Conservation (phyloP, 768 basidiomycete species). For the Podaxis pistillaris region DNA sequence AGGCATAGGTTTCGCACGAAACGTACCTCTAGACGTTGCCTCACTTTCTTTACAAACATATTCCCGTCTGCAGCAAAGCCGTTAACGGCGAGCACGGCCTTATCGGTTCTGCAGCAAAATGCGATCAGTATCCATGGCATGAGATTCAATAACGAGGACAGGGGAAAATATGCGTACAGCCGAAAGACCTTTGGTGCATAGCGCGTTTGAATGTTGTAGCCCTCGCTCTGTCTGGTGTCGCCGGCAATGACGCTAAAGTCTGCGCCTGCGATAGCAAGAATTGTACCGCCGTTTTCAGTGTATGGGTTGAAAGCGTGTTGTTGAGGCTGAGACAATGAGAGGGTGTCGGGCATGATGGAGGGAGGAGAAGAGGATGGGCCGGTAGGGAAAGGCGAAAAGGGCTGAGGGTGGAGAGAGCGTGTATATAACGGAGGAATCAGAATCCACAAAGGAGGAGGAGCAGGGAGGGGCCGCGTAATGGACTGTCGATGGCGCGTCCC, state of each 20-base stretch:
- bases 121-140: slow-evolving; percentile 9
- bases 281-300: slow-evolving; percentile 92
- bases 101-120: slow-evolving; percentile 68
- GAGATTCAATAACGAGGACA: background rate
- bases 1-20: slow-evolving; percentile 1
- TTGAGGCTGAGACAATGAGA: slow-evolving; percentile 38
- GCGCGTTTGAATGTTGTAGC: slow-evolving; percentile 97
- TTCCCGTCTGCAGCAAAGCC: slow-evolving; percentile 98
- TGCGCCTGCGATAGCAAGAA: slow-evolving; percentile 91
- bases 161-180: slow-evolving; percentile 54
- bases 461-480: slow-evolving; percentile 44
- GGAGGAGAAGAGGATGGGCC: slow-evolving; percentile 15
- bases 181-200: slow-evolving; percentile 95
- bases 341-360: slow-evolving; percentile 35
- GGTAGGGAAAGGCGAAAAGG: slow-evolving; percentile 21
- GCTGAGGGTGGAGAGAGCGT: slow-evolving; percentile 20
- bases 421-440: slow-evolving; percentile 27
- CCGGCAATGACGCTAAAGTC: slow-evolving; percentile 95
- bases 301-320: slow-evolving; percentile 83
- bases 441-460: slow-evolving; percentile 20
- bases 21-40: slow-evolving; percentile 90
- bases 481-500: slow-evolving; percentile 36
- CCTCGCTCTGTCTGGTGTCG: slow-evolving; percentile 95
- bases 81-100: slow-evolving; percentile 91
- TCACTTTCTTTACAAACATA: slow-evolving; percentile 95